These are phyloP conservation scores for Candida pseudocylindracea DNA, from an alignment of 1,139 yeast species.

Conservation along the genomic window DNA sequence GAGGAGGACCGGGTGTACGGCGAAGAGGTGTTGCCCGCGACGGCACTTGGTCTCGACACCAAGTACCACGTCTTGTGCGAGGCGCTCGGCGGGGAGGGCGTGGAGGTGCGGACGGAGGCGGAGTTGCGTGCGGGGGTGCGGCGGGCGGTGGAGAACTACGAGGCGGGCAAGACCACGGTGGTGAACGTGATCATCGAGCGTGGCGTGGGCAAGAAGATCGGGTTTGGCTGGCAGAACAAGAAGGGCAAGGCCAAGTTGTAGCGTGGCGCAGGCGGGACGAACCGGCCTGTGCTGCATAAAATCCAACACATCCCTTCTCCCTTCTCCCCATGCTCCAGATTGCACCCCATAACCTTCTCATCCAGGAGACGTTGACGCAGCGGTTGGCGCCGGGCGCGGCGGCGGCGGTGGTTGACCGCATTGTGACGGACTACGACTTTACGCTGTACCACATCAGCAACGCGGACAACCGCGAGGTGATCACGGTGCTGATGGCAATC, in stretches of 20 bases:
- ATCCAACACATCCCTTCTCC: not conserved
- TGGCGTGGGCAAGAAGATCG: too few species aligned
- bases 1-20: too few species aligned
- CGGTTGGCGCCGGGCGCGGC: constrained; percentile 13
- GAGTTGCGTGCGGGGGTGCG: not conserved
- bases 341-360: constrained; percentile 19
- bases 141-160: not conserved
- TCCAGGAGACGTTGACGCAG: constrained; percentile 19
- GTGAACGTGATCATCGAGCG: not conserved
- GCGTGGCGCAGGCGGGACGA: not conserved
- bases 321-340: constrained; percentile 16
- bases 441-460: constrained; percentile 87
- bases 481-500: constrained; percentile 48
- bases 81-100: too few species aligned
- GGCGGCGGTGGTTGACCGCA: constrained; percentile 52
- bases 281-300: not conserved
- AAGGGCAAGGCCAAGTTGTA: too few species aligned
- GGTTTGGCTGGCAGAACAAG: too few species aligned
- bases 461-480: constrained; percentile 39
- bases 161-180: not conserved
- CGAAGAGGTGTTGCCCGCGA: too few species aligned
- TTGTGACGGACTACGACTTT: constrained; percentile 87
- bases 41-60: too few species aligned
- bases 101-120: too few species aligned
- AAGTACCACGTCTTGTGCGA: too few species aligned